Evolutionary conservation across 108 stramenopile genomes (phyloP).

Genomic region (Nitzschia putrida): DNA sequence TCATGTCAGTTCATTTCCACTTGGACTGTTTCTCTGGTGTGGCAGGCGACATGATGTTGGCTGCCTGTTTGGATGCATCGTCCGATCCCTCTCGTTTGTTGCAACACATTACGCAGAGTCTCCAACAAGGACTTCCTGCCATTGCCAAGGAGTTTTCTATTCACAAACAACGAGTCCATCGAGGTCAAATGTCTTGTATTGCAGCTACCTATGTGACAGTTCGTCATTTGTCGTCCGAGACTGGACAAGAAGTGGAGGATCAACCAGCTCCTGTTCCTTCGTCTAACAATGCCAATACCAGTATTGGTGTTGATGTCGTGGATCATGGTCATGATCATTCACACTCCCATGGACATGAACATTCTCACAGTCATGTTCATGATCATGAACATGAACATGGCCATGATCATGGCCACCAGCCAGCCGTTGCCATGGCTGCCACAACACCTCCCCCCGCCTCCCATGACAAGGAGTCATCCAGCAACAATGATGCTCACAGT

Average conservation of each 20-base stretch:
- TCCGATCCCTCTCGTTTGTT: constrained; percentile 29
- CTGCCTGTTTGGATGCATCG: constrained; percentile 73
- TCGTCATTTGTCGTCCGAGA: no score
- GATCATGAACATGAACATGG: constrained; percentile 33
- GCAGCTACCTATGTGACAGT: constrained; percentile 69
- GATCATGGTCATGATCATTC: constrained; percentile 35
- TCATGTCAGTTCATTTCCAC: constrained; percentile 70
- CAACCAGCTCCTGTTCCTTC: constrained; percentile 66
- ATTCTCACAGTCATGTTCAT: constrained; percentile 34
- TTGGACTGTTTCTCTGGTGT: constrained; percentile 86
- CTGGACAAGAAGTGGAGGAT: constrained; percentile 56
- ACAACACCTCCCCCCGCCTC: neutral
- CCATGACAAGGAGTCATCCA: constrained; percentile 14
- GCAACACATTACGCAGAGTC: constrained; percentile 35
- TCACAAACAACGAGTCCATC: constrained; percentile 48
- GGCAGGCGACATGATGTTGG: constrained; percentile 86
- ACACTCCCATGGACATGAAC: constrained; percentile 32
- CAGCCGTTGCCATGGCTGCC: neutral
- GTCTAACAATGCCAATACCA: no score
- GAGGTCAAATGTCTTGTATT: constrained; percentile 67
- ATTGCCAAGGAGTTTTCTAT: constrained; percentile 67
- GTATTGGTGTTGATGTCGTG: constrained; percentile 33
- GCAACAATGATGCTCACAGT: constrained; percentile 17
- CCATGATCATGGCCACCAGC: constrained; percentile 12
- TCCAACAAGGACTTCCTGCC: constrained; percentile 66